phyloP scores from a whole-genome alignment of 129 eudicot species.

The Mikania micrantha region DNA sequence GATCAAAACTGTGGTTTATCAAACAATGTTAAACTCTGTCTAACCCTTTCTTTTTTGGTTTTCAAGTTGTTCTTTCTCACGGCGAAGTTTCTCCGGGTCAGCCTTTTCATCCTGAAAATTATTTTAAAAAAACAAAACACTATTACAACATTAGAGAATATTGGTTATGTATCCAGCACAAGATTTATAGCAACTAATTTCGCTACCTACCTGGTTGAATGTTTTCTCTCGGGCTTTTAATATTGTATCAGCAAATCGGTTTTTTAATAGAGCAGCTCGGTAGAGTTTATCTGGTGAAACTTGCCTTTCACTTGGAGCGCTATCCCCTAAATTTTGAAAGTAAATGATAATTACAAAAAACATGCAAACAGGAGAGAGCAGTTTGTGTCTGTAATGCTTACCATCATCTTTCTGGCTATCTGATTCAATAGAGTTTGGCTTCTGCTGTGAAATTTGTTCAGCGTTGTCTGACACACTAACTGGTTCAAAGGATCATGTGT shows the following conservation, averaged over 20 bases:
- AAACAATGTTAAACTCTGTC: background rate
- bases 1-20: background rate
- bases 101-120: constrained; percentile 51
- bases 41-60: constrained; percentile 59
- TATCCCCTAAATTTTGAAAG: constrained; percentile 48
- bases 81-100: constrained; percentile 71
- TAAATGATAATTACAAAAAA: constrained; percentile 9
- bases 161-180: background rate
- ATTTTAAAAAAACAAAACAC: too few relatives aligned
- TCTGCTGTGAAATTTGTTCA: constrained; percentile 48
- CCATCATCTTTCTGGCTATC: constrained; percentile 69
- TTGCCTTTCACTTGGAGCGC: constrained; percentile 59
- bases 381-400: constrained; percentile 25
- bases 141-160: constrained; percentile 3
- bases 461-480: constrained; percentile 41
- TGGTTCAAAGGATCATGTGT: constrained; percentile 31
- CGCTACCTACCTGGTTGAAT: constrained; percentile 45
- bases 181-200: background rate
- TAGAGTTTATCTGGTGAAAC: constrained; percentile 85
- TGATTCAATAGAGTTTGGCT: constrained; percentile 46
- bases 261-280: constrained; percentile 71
- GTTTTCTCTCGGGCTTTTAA: constrained; percentile 90
- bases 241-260: constrained; percentile 75
- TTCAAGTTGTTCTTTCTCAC: constrained; percentile 71
- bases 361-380: background rate